A percentile compares a stretch with the other conserved stretches of the same genome.
These are phyloP conservation scores for Geosiphon pyriformis DNA, from an alignment of 192 early-diverging fungal genomes.

Conservation along the genomic window DNA sequence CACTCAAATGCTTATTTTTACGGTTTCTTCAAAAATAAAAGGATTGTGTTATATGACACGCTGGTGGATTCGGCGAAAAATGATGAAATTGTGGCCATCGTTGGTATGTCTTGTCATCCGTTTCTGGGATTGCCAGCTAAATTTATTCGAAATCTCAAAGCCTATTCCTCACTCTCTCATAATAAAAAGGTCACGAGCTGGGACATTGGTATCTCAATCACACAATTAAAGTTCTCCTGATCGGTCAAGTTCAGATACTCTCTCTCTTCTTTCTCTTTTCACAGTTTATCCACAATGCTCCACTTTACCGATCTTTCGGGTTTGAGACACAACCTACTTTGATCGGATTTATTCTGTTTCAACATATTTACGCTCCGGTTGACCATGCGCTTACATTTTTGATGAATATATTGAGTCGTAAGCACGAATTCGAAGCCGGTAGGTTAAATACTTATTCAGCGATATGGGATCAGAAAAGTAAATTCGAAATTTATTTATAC, in stretches of 20 bases:
- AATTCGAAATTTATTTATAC: too few relatives aligned
- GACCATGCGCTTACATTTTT: conserved; percentile 71
- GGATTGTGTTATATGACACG: conserved; percentile 93
- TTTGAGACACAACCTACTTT: conserved; percentile 70
- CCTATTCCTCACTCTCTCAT: background rate
- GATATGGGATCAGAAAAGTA: background rate
- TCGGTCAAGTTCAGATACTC: conserved; percentile 74
- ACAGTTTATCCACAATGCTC: conserved; percentile 62
- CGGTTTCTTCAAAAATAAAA: conserved; percentile 94
- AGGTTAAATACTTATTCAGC: background rate
- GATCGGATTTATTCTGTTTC: conserved; percentile 90
- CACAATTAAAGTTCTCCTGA: conserved; percentile 65
- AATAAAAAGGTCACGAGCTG: conserved; percentile 76
- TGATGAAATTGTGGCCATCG: conserved; percentile 87
- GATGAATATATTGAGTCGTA: conserved; percentile 73
- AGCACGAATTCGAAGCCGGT: conserved; percentile 88
- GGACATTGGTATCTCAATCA: conserved; percentile 94
- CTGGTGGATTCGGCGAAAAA: conserved; percentile 75
- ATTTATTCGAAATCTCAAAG: too few relatives aligned
- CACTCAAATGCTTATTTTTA: conserved; percentile 98
- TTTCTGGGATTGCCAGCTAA: background rate
- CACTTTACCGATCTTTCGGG: conserved; percentile 85
- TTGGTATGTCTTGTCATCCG: conserved; percentile 51
- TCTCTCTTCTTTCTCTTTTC: conserved; percentile 71
- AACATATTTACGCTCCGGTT: conserved; percentile 77